Base-by-base conservation (phyloP, 1,284 basidiomycete species). In the Papiliotrema nemorosa region DNA sequence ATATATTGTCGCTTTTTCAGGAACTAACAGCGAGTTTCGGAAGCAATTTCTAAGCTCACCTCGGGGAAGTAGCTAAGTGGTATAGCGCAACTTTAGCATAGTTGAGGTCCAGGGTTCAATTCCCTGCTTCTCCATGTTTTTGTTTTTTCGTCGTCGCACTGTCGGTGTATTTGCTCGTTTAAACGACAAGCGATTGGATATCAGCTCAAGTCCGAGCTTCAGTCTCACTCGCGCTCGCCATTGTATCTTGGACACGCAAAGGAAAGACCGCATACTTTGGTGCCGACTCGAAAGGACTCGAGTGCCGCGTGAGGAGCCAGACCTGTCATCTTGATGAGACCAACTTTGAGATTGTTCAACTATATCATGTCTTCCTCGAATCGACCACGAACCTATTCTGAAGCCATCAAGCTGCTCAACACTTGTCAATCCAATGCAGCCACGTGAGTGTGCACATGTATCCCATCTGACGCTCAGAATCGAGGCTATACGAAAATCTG, bases 381-480 rank as follows among this genome's bases (percentile, higher is more conserved):
- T 18, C 10, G 35, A 20, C 35, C 10, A 37, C 12, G 35, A 20
- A 50, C 41, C 9, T 50, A 50, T 44, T 63, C 22, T 10, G 87
- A 92, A 57, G 96, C 96, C 0, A 82, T 99, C 59, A 81, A 86
- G 50, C 79, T 83, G 50, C 82, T 99, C 53, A 99, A 99, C 73
- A 82, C 88, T 29, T 82, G 97, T 25, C 94, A 98, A 73, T 88
- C 86, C 36, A 99, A 98, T 80, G 90, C 91, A 26, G 90, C 90
- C 18, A 84, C 85, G 39, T 72, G 44, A 59, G 69, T 58, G n/a
- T 14, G 14, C n/a, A n/a, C n/a, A n/a, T n/a, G n/a, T n/a, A n/a
- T n/a, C n/a, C n/a, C n/a, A n/a, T n/a, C n/a, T n/a, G n/a, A 26
- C 34, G 20, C 3, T 52, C n/a, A 72, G 69, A 2, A 81, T 98